Evolutionary conservation across 192 early-diverging fungal genomes (phyloP).

Genomic region (Pilobolus umbonatus): DNA sequence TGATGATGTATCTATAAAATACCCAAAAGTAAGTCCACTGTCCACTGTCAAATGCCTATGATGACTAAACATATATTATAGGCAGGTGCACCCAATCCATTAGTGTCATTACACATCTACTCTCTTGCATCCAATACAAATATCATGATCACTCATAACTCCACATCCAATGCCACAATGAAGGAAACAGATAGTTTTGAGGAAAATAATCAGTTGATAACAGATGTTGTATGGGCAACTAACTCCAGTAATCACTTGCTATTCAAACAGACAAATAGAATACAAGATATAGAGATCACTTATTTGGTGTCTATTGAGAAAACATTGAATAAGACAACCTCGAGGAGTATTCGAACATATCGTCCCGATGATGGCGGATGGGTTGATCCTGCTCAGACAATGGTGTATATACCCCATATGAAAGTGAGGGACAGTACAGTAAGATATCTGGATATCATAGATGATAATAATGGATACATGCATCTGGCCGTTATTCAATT

Average conservation of each 20-base stretch:
- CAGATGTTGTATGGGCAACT: conserved; percentile 81
- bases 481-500: conserved; percentile 62
- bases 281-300: conserved; percentile 78
- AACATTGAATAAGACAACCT: conserved; percentile 24
- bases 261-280: conserved; percentile 81
- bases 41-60: too few relatives aligned
- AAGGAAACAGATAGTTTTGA: conserved; percentile 35
- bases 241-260: conserved; percentile 54
- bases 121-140: conserved; percentile 9
- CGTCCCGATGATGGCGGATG: conserved; percentile 66
- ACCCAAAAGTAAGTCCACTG: conserved; percentile 86
- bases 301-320: conserved; percentile 49
- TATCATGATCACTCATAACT: conserved; percentile 21
- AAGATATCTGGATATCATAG: conserved; percentile 62
- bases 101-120: conserved; percentile 69
- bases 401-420: conserved; percentile 31
- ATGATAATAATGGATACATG: conserved; percentile 56
- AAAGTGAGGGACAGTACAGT: conserved; percentile 27
- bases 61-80: conserved; percentile 9
- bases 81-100: conserved; percentile 83
- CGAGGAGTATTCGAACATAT: conserved; percentile 44
- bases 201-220: conserved; percentile 72
- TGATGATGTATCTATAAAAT: conserved; percentile 66
- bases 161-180: conserved; percentile 17
- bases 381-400: conserved; percentile 59